Conservation (phyloP, 306 rosid genomes). For the Begonia loranthoides region DNA sequence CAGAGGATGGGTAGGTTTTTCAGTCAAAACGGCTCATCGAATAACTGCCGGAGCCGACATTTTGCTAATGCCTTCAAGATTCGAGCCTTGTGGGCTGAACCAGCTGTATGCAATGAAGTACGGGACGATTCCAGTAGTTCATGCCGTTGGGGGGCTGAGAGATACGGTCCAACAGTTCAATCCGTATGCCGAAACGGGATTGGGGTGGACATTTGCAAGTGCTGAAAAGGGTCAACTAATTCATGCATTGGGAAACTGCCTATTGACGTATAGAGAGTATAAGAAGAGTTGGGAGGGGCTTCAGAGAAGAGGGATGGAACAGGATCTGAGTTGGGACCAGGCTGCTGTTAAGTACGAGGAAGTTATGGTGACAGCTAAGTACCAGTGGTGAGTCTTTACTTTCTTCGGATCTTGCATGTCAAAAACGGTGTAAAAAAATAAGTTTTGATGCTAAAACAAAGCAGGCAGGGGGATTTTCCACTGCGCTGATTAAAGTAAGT, state of each 20-base stretch:
- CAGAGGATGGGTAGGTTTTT: slow-evolving; percentile 91
- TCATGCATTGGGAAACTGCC: slow-evolving; percentile 64
- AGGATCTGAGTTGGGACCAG: slow-evolving; percentile 87
- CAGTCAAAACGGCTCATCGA: slow-evolving; percentile 74
- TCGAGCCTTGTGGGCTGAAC: slow-evolving; percentile 93
- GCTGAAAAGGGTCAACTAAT: slow-evolving; percentile 55
- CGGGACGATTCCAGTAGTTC: slow-evolving; percentile 88
- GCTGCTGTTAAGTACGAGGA: slow-evolving; percentile 90
- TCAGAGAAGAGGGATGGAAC: slow-evolving; percentile 79
- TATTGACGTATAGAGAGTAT: slow-evolving; percentile 50
- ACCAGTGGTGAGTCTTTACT: slow-evolving; percentile 43
- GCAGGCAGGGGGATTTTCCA: too few relatives aligned
- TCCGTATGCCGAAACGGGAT: slow-evolving; percentile 63
- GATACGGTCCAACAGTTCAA: slow-evolving; percentile 72
- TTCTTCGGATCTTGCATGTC: too few relatives aligned
- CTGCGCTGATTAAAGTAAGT: too few relatives aligned
- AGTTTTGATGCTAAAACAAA: too few relatives aligned
- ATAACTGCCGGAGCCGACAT: slow-evolving; percentile 87
- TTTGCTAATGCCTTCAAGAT: slow-evolving; percentile 91
- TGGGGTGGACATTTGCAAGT: slow-evolving; percentile 81
- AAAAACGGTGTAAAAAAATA: too few relatives aligned
- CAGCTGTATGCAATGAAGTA: slow-evolving; percentile 92
- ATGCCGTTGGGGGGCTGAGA: slow-evolving; percentile 81
- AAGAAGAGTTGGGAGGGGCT: slow-evolving; percentile 95
- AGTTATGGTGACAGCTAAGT: slow-evolving; percentile 80